phyloP scores from a whole-genome alignment of 352 stramenopile genomes.

The Peronospora farinosa region DNA sequence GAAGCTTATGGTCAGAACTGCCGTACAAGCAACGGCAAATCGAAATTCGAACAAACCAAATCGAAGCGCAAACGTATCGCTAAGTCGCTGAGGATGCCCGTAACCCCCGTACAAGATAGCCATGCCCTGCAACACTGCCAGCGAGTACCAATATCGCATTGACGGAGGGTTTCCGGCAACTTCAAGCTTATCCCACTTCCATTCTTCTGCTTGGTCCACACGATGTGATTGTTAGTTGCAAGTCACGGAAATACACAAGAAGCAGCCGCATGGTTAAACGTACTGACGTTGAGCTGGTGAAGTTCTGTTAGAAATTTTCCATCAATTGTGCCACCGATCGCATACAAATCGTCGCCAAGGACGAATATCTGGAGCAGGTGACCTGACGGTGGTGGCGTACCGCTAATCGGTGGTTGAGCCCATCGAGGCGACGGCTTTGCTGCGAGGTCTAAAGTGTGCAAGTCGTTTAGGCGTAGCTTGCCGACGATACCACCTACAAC shows the following conservation, averaged over 20 bases:
- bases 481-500: constrained; percentile 58
- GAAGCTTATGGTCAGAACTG: neutral
- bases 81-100: constrained; percentile 41
- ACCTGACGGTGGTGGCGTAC: constrained; percentile 32
- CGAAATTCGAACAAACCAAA: constrained; percentile 30
- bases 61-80: constrained; percentile 49
- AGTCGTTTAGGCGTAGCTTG: constrained; percentile 48
- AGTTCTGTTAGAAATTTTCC: constrained; percentile 54
- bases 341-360: constrained; percentile 39
- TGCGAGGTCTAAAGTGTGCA: constrained; percentile 40
- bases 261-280: constrained; percentile 5
- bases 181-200: constrained; percentile 46
- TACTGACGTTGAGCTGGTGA: constrained; percentile 47
- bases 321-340: constrained; percentile 53
- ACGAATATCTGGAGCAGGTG: constrained; percentile 53
- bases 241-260: neutral
- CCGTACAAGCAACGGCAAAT: neutral
- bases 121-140: constrained; percentile 36
- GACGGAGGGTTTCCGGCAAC: constrained; percentile 39
- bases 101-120: constrained; percentile 51
- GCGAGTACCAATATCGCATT: constrained; percentile 62
- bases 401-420: constrained; percentile 31
- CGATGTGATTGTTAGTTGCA: neutral
- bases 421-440: constrained; percentile 22
- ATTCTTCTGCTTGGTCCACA: constrained; percentile 27